Conservation (phyloP, 106 monocot genomes). For the Xerophyta viscosa region DNA sequence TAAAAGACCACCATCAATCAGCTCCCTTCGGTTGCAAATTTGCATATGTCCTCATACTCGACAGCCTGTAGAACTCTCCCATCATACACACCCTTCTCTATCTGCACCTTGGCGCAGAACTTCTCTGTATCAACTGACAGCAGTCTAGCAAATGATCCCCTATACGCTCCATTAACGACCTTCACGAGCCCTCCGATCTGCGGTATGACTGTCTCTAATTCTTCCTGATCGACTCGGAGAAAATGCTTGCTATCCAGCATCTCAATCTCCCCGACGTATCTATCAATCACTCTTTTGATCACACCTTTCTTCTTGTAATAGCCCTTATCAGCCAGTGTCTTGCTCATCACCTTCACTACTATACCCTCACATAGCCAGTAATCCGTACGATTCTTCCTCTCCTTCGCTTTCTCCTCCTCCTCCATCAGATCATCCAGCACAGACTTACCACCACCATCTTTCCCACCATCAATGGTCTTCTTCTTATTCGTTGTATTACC, state of each 20-base stretch:
- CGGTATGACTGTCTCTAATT: slow-evolving; percentile 92
- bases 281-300: slow-evolving; percentile 71
- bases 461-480: slow-evolving; percentile 3
- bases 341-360: slow-evolving; percentile 96
- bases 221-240: slow-evolving; percentile 81
- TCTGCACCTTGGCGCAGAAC: slow-evolving; percentile 80
- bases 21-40: slow-evolving; percentile 16
- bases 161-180: slow-evolving; percentile 94
- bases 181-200: slow-evolving; percentile 83
- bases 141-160: slow-evolving; percentile 69
- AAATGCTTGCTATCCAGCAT: slow-evolving; percentile 90
- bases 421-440: slow-evolving; percentile 74
- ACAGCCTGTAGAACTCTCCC: slow-evolving; percentile 73
- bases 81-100: slow-evolving; percentile 94
- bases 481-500: slow-evolving; percentile 31
- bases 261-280: slow-evolving; percentile 82
- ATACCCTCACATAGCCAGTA: slow-evolving; percentile 91
- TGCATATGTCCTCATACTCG: slow-evolving; percentile 93
- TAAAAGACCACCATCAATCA: background rate
- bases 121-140: slow-evolving; percentile 57
- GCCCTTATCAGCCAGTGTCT: slow-evolving; percentile 66
- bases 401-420: slow-evolving; percentile 95
- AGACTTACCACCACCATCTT: slow-evolving; percentile 9
- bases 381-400: slow-evolving; percentile 82
- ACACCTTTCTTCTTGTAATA: slow-evolving; percentile 94